phyloP scores from a whole-genome alignment of 1,284 basidiomycete species.

The Meira miltonrushii region DNA sequence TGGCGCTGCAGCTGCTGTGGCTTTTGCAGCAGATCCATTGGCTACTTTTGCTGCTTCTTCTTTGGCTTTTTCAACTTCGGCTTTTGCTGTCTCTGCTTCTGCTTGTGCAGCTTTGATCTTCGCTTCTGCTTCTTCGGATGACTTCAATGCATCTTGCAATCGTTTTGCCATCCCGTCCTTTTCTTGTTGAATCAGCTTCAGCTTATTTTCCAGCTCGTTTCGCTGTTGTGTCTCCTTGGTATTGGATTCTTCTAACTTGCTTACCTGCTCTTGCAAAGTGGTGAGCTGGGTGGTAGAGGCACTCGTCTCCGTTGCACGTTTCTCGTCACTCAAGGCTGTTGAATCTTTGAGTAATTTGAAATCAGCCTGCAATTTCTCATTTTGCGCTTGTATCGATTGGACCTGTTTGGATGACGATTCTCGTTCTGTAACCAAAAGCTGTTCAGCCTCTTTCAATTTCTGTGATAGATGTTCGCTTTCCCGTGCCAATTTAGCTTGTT shows the following conservation, averaged over 20 bases:
- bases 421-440: conserved; percentile 21
- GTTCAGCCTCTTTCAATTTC: conserved; percentile 54
- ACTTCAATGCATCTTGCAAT: neutral
- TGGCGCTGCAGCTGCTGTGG: neutral
- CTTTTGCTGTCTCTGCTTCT: conserved; percentile 6
- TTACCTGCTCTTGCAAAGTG: neutral
- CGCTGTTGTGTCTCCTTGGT: neutral
- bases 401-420: neutral
- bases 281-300: neutral
- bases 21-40: neutral
- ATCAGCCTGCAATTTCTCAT: neutral
- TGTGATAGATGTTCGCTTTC: conserved; percentile 31
- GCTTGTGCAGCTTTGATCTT: conserved; percentile 6
- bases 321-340: neutral
- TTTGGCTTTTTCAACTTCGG: conserved; percentile 12
- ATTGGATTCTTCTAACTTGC: neutral
- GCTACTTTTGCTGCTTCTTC: conserved; percentile 8
- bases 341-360: neutral
- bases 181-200: neutral
- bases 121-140: conserved; percentile 1
- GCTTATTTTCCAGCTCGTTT: neutral
- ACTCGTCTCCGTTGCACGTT: neutral
- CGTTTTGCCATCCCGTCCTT: neutral
- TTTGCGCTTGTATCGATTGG: neutral
- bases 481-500: conserved; percentile 22